Percentiles rank a stretch among this genome's conserved stretches.
phyloP scores from a whole-genome alignment of 2,329 filamentous ascomycete species.

The Periconia macrospinosa region DNA sequence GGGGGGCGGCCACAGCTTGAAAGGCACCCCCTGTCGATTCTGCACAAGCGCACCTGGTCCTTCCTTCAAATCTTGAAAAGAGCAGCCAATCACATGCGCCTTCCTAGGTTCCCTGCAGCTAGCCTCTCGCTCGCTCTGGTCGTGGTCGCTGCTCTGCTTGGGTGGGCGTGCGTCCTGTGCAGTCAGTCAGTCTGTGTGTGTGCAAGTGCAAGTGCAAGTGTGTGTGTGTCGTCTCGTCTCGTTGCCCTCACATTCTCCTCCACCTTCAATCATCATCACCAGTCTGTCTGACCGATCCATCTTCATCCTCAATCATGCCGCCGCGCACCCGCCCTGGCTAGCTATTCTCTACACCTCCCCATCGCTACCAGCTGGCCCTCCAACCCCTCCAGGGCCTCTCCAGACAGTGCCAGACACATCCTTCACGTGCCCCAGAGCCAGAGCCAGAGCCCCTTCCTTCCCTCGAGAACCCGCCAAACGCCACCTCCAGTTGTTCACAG shows the following conservation, averaged over 20 bases:
- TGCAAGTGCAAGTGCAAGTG: neutral
- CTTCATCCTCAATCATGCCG: neutral
- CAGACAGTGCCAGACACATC: neutral
- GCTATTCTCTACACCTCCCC: neutral
- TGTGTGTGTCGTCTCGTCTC: slow-evolving; percentile 25
- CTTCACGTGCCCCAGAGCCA: neutral
- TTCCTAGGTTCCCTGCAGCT: neutral
- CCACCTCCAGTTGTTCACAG: no score
- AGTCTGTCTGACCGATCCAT: neutral
- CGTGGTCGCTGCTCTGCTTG: no score
- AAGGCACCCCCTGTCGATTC: no score
- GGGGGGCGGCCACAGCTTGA: no score
- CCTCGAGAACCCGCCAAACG: neutral
- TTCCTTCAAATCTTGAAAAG: slow-evolving; percentile 15
- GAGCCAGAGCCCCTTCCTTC: neutral
- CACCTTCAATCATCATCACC: slow-evolving; percentile 11
- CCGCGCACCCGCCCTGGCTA: neutral
- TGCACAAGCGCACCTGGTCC: no score
- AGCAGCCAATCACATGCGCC: slow-evolving; percentile 18
- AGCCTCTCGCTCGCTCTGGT: no score
- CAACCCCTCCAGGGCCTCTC: neutral
- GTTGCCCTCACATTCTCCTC: no score
- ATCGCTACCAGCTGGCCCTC: neutral
- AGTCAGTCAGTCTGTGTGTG: no score
- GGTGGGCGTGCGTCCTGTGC: no score